Conservation (phyloP, 306 rosid genomes). For the Benincasa hispida region DNA sequence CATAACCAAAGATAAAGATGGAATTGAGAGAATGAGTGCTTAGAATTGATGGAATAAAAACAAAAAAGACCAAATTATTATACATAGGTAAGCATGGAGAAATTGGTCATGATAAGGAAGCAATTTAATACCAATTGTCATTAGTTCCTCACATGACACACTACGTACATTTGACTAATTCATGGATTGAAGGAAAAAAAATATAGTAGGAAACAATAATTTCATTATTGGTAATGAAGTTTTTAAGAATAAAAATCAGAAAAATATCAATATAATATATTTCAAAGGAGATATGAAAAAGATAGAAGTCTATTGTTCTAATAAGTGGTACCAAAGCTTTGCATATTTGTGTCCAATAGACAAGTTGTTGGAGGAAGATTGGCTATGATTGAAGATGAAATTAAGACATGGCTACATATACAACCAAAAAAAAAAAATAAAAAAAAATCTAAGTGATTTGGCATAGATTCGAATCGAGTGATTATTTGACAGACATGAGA, state of each 20-base stretch:
- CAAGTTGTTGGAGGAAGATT: background rate
- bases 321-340: background rate
- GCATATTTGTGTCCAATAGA: background rate
- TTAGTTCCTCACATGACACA: background rate
- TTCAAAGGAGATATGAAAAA: background rate
- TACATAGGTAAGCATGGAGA: background rate
- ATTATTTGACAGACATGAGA: too few relatives aligned
- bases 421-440: background rate
- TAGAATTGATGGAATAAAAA: background rate
- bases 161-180: background rate
- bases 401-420: background rate
- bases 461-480: background rate
- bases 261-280: too few relatives aligned
- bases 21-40: background rate
- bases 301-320: background rate
- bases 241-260: too few relatives aligned
- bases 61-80: background rate
- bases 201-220: too few relatives aligned
- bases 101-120: background rate
- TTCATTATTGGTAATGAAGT: too few relatives aligned
- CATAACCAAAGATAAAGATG: background rate
- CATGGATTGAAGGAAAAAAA: background rate
- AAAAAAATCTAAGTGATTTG: background rate
- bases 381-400: background rate
- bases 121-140: background rate